A percentile compares a stretch with the other conserved stretches of the same genome.
Conservation (phyloP, 225 moss, liverwort and hornwort species). For the Climacium dendroides region DNA sequence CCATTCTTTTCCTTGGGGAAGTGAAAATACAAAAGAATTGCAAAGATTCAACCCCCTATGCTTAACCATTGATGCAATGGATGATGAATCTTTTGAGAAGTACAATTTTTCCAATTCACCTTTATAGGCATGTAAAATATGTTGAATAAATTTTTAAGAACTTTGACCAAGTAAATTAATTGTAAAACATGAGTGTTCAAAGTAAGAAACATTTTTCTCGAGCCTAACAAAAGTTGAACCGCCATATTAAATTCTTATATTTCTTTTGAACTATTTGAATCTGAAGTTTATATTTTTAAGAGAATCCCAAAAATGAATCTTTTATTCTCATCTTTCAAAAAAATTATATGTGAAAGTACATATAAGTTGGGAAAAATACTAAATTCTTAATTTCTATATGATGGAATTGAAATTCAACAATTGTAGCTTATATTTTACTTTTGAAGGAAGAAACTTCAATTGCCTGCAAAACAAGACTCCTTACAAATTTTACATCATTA, state of each 20-base stretch:
- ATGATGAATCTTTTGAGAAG: neutral
- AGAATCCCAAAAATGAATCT: too few species aligned
- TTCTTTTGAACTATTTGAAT: fast-evolving
- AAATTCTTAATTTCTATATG: neutral
- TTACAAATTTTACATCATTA: neutral
- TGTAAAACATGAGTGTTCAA: neutral
- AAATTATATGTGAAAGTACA: neutral
- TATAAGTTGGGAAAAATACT: neutral
- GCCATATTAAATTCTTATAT: neutral
- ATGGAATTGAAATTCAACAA: neutral
- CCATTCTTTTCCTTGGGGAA: neutral
- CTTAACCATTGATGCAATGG: neutral
- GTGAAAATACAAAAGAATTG: neutral
- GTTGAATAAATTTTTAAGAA: too few species aligned
- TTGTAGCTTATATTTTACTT: neutral
- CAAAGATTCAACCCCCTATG: neutral
- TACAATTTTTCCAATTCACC: fast-evolving
- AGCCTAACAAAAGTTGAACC: fast-evolving
- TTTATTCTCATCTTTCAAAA: too few species aligned
- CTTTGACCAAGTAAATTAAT: neutral
- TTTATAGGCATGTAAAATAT: neutral
- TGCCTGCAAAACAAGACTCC: neutral
- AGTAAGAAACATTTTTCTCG: neutral
- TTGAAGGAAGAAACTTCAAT: neutral
- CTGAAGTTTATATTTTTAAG: neutral